Percentiles rank a stretch among this genome's conserved stretches.
Evolutionary conservation across 148 eudicot genomes (phyloP).

Genomic region (Heliosperma pusillum): DNA sequence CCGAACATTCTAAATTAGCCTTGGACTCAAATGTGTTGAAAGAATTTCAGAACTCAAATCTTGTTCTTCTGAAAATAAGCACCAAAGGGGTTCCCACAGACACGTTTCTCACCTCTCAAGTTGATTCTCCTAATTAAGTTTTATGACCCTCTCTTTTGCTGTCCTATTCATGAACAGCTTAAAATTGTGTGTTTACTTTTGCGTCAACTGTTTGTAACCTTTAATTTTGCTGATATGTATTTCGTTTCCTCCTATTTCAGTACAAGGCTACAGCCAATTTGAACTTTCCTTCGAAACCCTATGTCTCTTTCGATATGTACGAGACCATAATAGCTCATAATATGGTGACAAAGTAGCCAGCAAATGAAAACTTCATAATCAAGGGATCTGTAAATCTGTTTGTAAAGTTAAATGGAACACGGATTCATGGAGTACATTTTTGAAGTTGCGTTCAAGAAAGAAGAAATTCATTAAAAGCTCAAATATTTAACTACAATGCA

Average conservation of each 20-base stretch:
- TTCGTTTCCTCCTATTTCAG: neutral
- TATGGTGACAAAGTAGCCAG: neutral
- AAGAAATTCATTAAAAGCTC: neutral
- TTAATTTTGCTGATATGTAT: neutral
- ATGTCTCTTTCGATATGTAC: neutral
- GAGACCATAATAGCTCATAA: neutral
- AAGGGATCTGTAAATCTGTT: neutral
- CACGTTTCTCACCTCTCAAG: neutral
- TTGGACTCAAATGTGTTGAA: neutral
- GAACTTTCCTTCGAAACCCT: neutral
- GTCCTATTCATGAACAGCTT: neutral
- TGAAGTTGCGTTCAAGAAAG: neutral
- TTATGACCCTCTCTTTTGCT: neutral
- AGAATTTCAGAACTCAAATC: neutral
- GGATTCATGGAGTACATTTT: neutral
- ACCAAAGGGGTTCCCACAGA: neutral
- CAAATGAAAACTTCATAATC: neutral
- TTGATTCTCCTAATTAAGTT: neutral
- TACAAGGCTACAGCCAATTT: neutral
- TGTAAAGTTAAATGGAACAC: neutral
- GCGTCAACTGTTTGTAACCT: neutral
- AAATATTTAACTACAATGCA: neutral
- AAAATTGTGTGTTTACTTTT: neutral
- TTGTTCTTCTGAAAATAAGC: neutral
- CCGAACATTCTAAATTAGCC: slow-evolving; percentile 5